Conservation (phyloP, 805 yeast genomes). For the Yarrowia sp. region DNA sequence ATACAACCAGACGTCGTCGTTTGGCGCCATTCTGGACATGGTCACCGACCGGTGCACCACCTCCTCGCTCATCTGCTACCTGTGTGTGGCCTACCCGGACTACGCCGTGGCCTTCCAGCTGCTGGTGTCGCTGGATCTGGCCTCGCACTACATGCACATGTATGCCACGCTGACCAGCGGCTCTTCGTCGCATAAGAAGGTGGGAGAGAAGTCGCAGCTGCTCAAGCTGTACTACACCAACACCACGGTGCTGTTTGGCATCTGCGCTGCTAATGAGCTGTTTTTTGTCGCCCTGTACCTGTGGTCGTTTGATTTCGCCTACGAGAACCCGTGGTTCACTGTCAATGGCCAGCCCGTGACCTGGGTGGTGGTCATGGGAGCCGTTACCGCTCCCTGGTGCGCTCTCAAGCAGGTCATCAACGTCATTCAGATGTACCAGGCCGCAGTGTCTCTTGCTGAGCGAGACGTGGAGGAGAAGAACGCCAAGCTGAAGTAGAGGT, state of each 20-base stretch:
- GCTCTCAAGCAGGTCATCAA: constrained; percentile 86
- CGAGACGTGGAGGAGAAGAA: constrained; percentile 59
- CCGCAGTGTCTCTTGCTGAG: constrained; percentile 76
- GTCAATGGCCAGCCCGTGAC: constrained; percentile 49
- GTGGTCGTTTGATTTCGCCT: constrained; percentile 53
- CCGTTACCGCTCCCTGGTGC: constrained; percentile 79
- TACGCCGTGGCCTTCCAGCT: constrained; percentile 74
- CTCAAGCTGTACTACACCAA: constrained; percentile 84
- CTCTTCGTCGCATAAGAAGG: constrained; percentile 76
- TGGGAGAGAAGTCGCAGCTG: constrained; percentile 68
- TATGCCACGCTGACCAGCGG: constrained; percentile 86
- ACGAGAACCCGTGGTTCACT: constrained; percentile 37
- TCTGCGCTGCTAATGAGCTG: constrained; percentile 90
- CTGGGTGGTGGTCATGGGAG: constrained; percentile 58
- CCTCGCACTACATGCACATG: constrained; percentile 98
- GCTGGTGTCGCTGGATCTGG: constrained; percentile 72
- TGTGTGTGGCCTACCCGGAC: constrained; percentile 74
- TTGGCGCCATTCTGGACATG: constrained; percentile 98
- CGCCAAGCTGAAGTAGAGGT: constrained; percentile 12
- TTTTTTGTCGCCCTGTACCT: constrained; percentile 89
- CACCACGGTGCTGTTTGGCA: constrained; percentile 75
- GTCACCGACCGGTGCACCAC: constrained; percentile 98
- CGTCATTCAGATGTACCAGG: constrained; percentile 81
- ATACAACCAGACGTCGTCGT: constrained; percentile 81
- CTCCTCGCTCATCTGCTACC: constrained; percentile 81